phyloP scores from a whole-genome alignment of 1,139 yeast genomes.

The Yamadazyma dendronema region DNA sequence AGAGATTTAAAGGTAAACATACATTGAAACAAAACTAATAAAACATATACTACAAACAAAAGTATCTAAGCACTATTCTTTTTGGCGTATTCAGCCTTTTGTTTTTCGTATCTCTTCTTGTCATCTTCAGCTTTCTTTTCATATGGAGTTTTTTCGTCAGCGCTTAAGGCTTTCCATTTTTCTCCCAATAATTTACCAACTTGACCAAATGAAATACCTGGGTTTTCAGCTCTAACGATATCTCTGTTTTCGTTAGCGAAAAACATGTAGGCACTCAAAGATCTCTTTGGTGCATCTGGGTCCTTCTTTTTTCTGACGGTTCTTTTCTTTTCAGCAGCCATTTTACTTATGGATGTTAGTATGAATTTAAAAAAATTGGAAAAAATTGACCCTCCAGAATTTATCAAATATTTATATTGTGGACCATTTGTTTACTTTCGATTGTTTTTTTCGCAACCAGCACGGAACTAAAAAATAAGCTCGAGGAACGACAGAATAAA shows the following conservation, averaged over 20 bases:
- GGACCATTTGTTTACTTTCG: slow-evolving; percentile 11
- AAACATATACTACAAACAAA: slow-evolving; percentile 17
- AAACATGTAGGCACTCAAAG: slow-evolving; percentile 97
- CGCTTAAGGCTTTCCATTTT: slow-evolving; percentile 87
- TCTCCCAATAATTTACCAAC: slow-evolving; percentile 92
- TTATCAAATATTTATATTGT: slow-evolving; percentile 9
- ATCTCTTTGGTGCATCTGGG: slow-evolving; percentile 99
- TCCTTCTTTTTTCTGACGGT: slow-evolving; percentile 62
- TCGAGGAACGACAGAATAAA: not conserved
- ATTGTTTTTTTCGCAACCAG: slow-evolving; percentile 1
- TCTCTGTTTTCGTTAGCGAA: slow-evolving; percentile 98
- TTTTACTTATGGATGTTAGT: slow-evolving; percentile 10
- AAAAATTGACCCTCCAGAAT: slow-evolving; percentile 4
- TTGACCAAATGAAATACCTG: slow-evolving; percentile 90
- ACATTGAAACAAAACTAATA: slow-evolving; percentile 9
- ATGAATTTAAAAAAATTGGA: slow-evolving; percentile 5
- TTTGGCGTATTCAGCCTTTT: slow-evolving; percentile 84
- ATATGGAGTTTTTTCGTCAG: slow-evolving; percentile 83
- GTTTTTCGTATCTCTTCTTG: slow-evolving; percentile 95
- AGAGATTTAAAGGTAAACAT: no score
- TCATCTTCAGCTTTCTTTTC: slow-evolving; percentile 92
- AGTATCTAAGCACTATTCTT: slow-evolving; percentile 24
- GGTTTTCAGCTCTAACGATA: slow-evolving; percentile 89
- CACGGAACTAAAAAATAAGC: not conserved
- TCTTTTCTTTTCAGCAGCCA: slow-evolving; percentile 43